These are phyloP conservation scores for Ophiostoma angusticollis DNA, from an alignment of 2,329 filamentous ascomycete genomes.

Conservation along the genomic window DNA sequence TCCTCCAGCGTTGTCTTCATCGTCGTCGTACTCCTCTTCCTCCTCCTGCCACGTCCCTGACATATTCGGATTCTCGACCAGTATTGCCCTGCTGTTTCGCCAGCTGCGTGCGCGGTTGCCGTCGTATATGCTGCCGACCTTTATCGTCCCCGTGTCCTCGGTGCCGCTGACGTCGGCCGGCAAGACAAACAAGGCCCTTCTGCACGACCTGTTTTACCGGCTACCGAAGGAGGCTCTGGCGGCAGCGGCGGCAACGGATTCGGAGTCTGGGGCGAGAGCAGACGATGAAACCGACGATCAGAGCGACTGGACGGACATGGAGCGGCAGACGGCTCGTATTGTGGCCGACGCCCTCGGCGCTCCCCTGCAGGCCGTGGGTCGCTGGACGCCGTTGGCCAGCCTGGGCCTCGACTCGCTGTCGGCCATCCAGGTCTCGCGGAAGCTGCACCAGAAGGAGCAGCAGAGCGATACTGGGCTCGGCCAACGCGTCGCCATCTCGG, in stretches of 20 bases:
- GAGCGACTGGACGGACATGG: slow-evolving; percentile 27
- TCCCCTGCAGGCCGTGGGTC: slow-evolving; percentile 34
- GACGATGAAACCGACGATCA: background rate
- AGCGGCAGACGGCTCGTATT: slow-evolving; percentile 40
- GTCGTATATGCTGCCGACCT: slow-evolving; percentile 66
- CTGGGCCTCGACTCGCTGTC: slow-evolving; percentile 75
- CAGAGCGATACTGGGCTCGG: slow-evolving; percentile 26
- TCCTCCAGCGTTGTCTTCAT: slow-evolving; percentile 18
- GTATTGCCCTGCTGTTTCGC: slow-evolving; percentile 37
- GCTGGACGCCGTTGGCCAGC: slow-evolving; percentile 61
- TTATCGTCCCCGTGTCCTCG: slow-evolving; percentile 53
- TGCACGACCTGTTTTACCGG: slow-evolving; percentile 35
- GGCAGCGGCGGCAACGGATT: background rate
- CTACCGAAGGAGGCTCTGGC: slow-evolving; percentile 28
- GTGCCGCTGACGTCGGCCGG: slow-evolving; percentile 64
- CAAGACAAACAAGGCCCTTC: slow-evolving; percentile 51
- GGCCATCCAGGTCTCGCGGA: slow-evolving; percentile 56
- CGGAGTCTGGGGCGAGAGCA: background rate
- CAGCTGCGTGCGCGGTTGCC: slow-evolving; percentile 46
- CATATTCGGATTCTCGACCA: too few relatives aligned
- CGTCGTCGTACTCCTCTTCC: slow-evolving; percentile 19
- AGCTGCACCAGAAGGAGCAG: too few relatives aligned
- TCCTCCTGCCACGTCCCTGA: background rate
- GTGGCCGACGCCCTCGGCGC: slow-evolving; percentile 39
- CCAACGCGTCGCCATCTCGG: slow-evolving; percentile 48